These are phyloP conservation scores for Ananas comosus DNA, from an alignment of 176 grass and related monocot genomes.

Conservation along the genomic window DNA sequence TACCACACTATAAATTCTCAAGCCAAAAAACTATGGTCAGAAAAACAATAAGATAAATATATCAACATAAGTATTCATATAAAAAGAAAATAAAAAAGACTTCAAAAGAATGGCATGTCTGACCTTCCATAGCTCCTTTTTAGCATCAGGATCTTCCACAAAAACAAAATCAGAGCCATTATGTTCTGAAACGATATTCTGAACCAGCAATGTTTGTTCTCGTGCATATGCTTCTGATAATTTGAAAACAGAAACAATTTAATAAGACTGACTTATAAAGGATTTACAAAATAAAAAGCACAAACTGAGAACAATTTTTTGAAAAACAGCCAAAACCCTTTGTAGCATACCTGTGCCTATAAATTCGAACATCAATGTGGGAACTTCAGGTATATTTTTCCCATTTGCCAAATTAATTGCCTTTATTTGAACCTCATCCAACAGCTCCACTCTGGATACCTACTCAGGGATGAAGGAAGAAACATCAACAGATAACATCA, in stretches of 20 bases:
- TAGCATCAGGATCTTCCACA: constrained; percentile 69
- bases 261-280: not conserved
- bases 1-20: too few species aligned
- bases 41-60: not conserved
- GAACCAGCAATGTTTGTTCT: constrained; percentile 84
- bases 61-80: not conserved
- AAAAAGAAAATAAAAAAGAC: not conserved
- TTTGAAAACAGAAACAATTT: constrained; percentile 14
- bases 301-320: not conserved
- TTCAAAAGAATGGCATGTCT: constrained; percentile 10
- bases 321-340: not conserved
- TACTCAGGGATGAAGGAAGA: constrained; percentile 28
- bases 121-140: constrained; percentile 84
- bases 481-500: constrained; percentile 12
- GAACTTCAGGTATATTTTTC: constrained; percentile 82
- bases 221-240: constrained; percentile 83
- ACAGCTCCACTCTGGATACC: constrained; percentile 90
- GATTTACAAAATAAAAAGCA: not conserved
- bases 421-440: constrained; percentile 96
- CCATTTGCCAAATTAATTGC: constrained; percentile 91
- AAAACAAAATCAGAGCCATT: constrained; percentile 85
- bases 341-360: constrained; percentile 76
- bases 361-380: constrained; percentile 98
- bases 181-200: constrained; percentile 85
- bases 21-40: constrained; percentile 4